Conservation (phyloP, 2,329 filamentous ascomycete genomes). For the Pseudogymnoascus sp. region DNA sequence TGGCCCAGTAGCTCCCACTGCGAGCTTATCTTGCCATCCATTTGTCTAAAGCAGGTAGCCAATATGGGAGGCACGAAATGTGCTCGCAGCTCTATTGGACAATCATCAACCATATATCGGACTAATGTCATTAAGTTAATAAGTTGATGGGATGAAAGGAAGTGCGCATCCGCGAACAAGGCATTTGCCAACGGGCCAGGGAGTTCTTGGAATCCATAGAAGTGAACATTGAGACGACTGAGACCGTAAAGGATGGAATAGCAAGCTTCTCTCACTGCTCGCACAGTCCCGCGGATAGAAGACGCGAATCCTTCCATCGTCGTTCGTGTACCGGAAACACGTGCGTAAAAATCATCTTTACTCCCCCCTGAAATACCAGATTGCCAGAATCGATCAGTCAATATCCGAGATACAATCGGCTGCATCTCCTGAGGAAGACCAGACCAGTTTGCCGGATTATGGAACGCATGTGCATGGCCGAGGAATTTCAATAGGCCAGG, state of each 20-base stretch:
- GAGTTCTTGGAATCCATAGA: constrained; percentile 83
- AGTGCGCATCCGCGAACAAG: constrained; percentile 73
- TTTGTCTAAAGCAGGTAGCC: constrained; percentile 71
- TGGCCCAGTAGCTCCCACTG: constrained; percentile 78
- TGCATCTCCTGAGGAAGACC: constrained; percentile 69
- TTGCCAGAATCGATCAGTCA: constrained; percentile 97
- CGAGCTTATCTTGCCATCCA: constrained; percentile 76
- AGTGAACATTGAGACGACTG: constrained; percentile 76
- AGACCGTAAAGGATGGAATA: constrained; percentile 94
- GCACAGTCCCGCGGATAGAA: constrained; percentile 78
- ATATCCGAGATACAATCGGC: constrained; percentile 67
- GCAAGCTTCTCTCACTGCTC: constrained; percentile 84
- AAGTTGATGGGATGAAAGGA: constrained; percentile 84
- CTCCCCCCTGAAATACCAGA: constrained; percentile 93
- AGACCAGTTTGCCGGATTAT: constrained; percentile 78
- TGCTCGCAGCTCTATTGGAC: constrained; percentile 67
- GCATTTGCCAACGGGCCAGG: constrained; percentile 76
- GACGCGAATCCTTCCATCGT: constrained; percentile 92
- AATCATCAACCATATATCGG: constrained; percentile 83
- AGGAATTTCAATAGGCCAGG: constrained; percentile 79
- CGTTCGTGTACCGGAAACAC: constrained; percentile 78
- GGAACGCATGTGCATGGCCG: constrained; percentile 83
- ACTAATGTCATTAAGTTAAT: constrained; percentile 88
- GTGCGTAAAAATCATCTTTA: constrained; percentile 91
- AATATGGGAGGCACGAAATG: constrained; percentile 83